Evolutionary conservation across 169 alveolate species (phyloP).

Genomic region (Perkinsus olseni): DNA sequence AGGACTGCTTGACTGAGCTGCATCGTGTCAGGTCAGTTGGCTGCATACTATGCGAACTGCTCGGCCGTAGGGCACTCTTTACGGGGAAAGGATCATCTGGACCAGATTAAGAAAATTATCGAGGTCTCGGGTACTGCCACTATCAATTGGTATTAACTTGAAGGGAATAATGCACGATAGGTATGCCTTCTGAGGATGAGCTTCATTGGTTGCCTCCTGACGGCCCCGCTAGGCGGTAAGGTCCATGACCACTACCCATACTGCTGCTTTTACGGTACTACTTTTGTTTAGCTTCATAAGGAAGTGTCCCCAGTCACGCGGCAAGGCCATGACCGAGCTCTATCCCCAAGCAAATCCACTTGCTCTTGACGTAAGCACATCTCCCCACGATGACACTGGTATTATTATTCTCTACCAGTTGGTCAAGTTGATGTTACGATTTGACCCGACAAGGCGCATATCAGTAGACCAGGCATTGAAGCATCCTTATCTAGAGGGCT

Average conservation of each 20-base stretch:
- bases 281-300: neutral
- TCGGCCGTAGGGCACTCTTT: slow-evolving; percentile 76
- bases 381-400: neutral
- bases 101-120: slow-evolving; percentile 72
- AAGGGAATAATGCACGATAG: too few species aligned
- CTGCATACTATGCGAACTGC: slow-evolving; percentile 79
- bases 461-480: slow-evolving; percentile 71
- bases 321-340: slow-evolving; percentile 13
- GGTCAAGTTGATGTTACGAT: slow-evolving; percentile 54
- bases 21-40: slow-evolving; percentile 60
- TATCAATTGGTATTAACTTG: neutral
- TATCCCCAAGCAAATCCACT: slow-evolving; percentile 62
- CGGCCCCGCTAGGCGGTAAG: slow-evolving; percentile 15
- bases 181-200: slow-evolving; percentile 74
- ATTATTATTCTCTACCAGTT: too few species aligned
- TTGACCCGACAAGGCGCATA: slow-evolving; percentile 71
- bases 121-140: neutral
- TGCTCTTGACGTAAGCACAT: slow-evolving; percentile 55
- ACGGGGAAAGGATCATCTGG: slow-evolving; percentile 85
- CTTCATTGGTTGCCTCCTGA: slow-evolving; percentile 34
- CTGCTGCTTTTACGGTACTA: neutral
- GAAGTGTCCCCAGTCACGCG: neutral
- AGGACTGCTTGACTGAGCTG: neutral
- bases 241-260: too few species aligned
- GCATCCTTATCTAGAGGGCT: slow-evolving; percentile 69